Conservation (phyloP, 345 rosid species). For the Erucastrum elatum region DNA sequence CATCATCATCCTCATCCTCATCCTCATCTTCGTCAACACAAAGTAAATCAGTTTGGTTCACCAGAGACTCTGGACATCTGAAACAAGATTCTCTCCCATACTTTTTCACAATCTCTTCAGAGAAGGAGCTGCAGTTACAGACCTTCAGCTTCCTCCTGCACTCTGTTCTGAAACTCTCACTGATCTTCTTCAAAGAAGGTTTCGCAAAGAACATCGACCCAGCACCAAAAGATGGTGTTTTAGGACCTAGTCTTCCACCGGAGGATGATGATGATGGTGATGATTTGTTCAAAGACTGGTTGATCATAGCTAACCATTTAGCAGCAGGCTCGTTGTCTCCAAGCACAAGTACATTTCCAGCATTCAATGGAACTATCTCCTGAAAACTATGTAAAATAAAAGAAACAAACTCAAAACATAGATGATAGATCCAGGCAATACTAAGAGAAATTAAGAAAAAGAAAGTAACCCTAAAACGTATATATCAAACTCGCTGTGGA, state of each 20-base stretch:
- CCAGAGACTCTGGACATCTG: conserved; percentile 55
- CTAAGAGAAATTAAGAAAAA: neutral
- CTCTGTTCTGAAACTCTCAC: conserved; percentile 80
- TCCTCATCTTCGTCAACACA: conserved; percentile 63
- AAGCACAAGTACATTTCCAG: conserved; percentile 88
- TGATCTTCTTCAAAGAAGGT: conserved; percentile 74
- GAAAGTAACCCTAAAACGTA: conserved; percentile 74
- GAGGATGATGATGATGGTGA: conserved; percentile 26
- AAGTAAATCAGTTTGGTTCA: conserved; percentile 53
- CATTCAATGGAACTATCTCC: conserved; percentile 96
- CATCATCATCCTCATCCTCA: conserved; percentile 48
- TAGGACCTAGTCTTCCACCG: conserved; percentile 28
- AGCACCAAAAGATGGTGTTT: conserved; percentile 41
- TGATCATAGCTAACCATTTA: conserved; percentile 76
- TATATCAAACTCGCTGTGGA: conserved; percentile 59
- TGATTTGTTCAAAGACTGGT: conserved; percentile 69
- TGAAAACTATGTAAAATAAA: conserved; percentile 61
- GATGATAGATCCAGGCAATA: neutral
- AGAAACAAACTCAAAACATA: neutral
- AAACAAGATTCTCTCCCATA: conserved; percentile 69
- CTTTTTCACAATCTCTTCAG: conserved; percentile 55
- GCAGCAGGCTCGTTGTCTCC: conserved; percentile 96
- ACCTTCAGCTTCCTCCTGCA: conserved; percentile 69
- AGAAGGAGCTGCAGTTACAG: conserved; percentile 61
- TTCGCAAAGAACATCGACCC: conserved; percentile 66